Base-by-base conservation (phyloP, 2,329 filamentous ascomycete genomes). In the Neofusicoccum sp. region DNA sequence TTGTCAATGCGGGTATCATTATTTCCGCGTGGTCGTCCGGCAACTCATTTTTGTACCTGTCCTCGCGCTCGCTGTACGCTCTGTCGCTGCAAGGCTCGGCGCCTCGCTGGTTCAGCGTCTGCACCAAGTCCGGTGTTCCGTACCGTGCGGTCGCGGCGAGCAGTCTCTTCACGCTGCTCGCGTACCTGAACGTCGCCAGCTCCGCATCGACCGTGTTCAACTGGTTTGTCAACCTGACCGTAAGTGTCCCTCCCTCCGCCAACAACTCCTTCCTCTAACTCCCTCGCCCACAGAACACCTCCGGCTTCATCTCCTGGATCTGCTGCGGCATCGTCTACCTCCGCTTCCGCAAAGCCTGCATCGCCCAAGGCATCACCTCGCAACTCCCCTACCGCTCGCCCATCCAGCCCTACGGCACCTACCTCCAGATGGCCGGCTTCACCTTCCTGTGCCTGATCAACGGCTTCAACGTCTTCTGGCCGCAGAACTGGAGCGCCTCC, bases 391-490 rank as follows among this genome's bases (percentile, higher is more conserved):
- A 84, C 66, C 73, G 73, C 30, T 83, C 80, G n/a, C 68, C 69
- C 24, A 65, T 86, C 4, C 85, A 87, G 66, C 85, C 89, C 0
- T 91, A 87, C 68, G 85, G 84, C 2, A 83, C 88, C 0, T 90
- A 81, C 68, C 74, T 83, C 58, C 80, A 82, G 8, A 80, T 91
- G 1, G 70, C 82, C 14, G 69, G 85, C 26, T 82, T 91, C 58
- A 70, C 73, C 3, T 74, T 90, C 28, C 78, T 93, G n/a, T 84
- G 82, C 1, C 74, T 93, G 3, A 87, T 90, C 66, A 91, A 91
- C 67, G 90, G 89, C 1, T 93, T 92, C 74, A 83, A 86, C 36
- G 83, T 89, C 12, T 93, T 93, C 71, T 88, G 88, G 71, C 84
- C 85, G 0, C 76, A 79, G 6, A 79, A 86, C 30, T 93, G 86